Conservation (phyloP, 2,329 filamentous ascomycete genomes). For the Curvularia lunata region DNA sequence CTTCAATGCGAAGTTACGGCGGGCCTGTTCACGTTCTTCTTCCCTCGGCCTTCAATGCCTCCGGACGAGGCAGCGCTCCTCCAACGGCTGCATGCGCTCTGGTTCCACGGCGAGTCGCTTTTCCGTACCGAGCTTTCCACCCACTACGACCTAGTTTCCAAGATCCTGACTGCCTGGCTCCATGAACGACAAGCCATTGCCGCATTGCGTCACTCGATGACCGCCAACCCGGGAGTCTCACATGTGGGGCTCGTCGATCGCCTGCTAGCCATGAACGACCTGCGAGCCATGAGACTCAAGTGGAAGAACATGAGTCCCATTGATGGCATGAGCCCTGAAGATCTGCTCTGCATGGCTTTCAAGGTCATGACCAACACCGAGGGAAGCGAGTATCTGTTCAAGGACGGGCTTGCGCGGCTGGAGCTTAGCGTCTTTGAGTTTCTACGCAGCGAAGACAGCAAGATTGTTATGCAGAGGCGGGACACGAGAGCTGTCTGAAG, state of each 20-base stretch:
- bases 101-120: slow-evolving; percentile 33
- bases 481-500: slow-evolving; percentile 17
- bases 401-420: slow-evolving; percentile 39
- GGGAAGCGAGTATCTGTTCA: slow-evolving; percentile 44
- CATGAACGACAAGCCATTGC: slow-evolving; percentile 40
- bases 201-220: slow-evolving; percentile 33
- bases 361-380: slow-evolving; percentile 43
- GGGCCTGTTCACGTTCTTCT: slow-evolving; percentile 41
- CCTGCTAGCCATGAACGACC: slow-evolving; percentile 44
- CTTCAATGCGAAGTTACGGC: slow-evolving; percentile 44
- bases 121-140: slow-evolving; percentile 37
- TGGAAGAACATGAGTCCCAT: slow-evolving; percentile 47
- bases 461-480: slow-evolving; percentile 40
- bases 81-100: slow-evolving; percentile 36
- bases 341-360: slow-evolving; percentile 43
- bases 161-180: slow-evolving; percentile 42
- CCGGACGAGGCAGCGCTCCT: slow-evolving; percentile 37
- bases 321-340: slow-evolving; percentile 42
- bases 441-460: slow-evolving; percentile 39
- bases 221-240: slow-evolving; percentile 31
- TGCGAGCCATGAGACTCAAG: slow-evolving; percentile 43
- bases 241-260: slow-evolving; percentile 40
- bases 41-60: slow-evolving; percentile 30
- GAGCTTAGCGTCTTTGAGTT: slow-evolving; percentile 43
- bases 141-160: slow-evolving; percentile 37